Percentiles rank a stretch among this genome's conserved stretches.
Conservation (phyloP, 75 land plant species). For the Adiantum capillusveneris region DNA sequence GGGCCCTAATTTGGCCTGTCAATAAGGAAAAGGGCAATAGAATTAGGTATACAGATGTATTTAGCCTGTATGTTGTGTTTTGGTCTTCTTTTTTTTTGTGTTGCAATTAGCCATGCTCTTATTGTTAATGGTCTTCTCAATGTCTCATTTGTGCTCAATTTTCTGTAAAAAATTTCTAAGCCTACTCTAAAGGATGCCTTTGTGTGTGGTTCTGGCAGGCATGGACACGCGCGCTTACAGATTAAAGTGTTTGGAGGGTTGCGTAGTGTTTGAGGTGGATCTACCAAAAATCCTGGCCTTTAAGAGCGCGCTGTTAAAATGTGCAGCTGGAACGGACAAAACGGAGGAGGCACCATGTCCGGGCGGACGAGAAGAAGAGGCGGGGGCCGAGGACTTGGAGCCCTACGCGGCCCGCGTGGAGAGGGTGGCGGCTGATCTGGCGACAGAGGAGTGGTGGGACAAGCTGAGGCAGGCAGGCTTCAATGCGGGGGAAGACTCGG, state of each 20-base stretch:
- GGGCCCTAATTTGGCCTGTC: no score
- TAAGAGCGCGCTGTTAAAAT: slow-evolving; percentile 44
- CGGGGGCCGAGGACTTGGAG: not conserved
- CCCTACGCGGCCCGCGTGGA: slow-evolving; percentile 43
- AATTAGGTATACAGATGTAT: no score
- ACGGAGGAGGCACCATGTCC: no score
- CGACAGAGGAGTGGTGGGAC: slow-evolving; percentile 52
- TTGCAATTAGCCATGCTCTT: no score
- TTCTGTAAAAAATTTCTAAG: no score
- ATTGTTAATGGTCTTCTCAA: no score
- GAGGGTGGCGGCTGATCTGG: slow-evolving; percentile 56
- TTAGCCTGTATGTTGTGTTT: no score
- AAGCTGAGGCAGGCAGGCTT: slow-evolving; percentile 44
- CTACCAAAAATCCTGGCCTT: slow-evolving; percentile 46
- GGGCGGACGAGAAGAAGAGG: no score
- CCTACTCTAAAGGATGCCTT: no score
- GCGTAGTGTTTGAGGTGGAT: slow-evolving; percentile 67
- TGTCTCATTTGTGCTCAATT: no score
- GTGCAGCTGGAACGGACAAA: slow-evolving; percentile 11
- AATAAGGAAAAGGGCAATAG: no score
- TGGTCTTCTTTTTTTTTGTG: no score
- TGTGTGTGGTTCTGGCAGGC: slow-evolving; percentile 27
- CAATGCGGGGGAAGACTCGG: slow-evolving; percentile 31
- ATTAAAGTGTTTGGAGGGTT: slow-evolving; percentile 44
- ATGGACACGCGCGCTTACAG: slow-evolving; percentile 84